Percentiles rank a stretch among this genome's conserved stretches.
Conservation (phyloP, 352 stramenopile genomes). For the Aphanomyces astaci region DNA sequence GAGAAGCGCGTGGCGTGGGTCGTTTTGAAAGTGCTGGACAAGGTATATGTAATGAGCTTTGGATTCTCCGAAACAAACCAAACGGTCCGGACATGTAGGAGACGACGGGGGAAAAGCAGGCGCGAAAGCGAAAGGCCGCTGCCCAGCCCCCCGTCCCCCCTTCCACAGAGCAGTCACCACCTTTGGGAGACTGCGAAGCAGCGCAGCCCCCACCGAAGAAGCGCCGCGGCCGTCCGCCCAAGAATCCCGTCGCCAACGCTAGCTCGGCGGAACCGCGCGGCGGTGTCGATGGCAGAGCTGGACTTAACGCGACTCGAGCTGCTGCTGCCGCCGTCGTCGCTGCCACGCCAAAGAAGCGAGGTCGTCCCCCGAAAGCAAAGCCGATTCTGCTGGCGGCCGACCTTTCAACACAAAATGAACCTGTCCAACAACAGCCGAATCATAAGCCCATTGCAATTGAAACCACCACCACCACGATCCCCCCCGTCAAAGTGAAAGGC, state of each 20-base stretch:
- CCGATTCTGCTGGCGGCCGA: background rate
- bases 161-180: no score
- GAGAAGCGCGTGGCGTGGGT: slow-evolving; percentile 34
- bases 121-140: slow-evolving; percentile 7
- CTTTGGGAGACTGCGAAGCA: no score
- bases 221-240: background rate
- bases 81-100: slow-evolving; percentile 2
- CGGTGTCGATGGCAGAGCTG: background rate
- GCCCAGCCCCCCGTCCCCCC: background rate
- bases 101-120: slow-evolving; percentile 22
- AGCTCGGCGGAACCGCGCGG: background rate
- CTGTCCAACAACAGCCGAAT: background rate
- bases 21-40: background rate
- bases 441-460: no score
- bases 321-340: background rate
- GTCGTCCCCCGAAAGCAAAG: background rate
- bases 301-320: background rate
- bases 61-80: no score
- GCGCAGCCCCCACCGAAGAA: background rate
- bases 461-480: no score
- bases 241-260: background rate
- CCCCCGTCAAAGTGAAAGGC: slow-evolving; percentile 31
- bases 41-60: background rate
- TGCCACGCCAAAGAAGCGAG: background rate
- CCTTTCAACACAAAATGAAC: no score